Conservation (phyloP, 148 eudicot genomes). For the Rhododendron molle region DNA sequence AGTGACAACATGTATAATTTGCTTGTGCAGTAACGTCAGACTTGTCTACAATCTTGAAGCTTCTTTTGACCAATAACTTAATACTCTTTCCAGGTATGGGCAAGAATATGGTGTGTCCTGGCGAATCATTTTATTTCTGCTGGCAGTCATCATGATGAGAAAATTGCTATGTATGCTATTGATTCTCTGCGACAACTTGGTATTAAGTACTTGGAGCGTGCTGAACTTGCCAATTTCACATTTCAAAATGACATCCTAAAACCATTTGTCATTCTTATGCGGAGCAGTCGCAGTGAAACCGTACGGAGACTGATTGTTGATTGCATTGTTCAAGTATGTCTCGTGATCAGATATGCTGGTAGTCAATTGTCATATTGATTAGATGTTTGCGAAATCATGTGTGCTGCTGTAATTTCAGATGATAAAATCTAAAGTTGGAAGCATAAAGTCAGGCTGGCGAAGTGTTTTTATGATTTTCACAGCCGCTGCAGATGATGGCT, state of each 20-base stretch:
- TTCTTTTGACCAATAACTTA: conserved; percentile 6
- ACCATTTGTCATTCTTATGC: conserved; percentile 94
- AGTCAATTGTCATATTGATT: not conserved
- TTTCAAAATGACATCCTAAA: conserved; percentile 97
- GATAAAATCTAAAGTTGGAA: conserved; percentile 97
- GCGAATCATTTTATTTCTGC: conserved; percentile 95
- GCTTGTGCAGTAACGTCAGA: not conserved
- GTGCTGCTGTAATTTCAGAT: conserved; percentile 43
- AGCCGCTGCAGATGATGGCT: conserved; percentile 96
- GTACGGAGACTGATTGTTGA: conserved; percentile 90
- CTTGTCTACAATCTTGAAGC: not conserved
- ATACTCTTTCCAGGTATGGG: conserved; percentile 80
- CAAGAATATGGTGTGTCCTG: conserved; percentile 96
- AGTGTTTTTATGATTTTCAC: conserved; percentile 99
- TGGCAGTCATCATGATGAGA: conserved; percentile 98
- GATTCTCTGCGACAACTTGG: conserved; percentile 97
- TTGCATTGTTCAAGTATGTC: conserved; percentile 93
- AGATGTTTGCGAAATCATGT: conserved; percentile 3
- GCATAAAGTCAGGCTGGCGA: conserved; percentile 98
- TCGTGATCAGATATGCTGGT: not conserved
- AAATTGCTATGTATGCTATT: conserved; percentile 97
- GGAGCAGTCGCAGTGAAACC: conserved; percentile 83
- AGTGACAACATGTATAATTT: not conserved
- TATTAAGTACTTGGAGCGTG: conserved; percentile 95
- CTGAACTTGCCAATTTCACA: conserved; percentile 84